These are phyloP conservation scores for Fulvia fulva DNA, from an alignment of 2,329 filamentous ascomycete genomes.

Conservation along the genomic window DNA sequence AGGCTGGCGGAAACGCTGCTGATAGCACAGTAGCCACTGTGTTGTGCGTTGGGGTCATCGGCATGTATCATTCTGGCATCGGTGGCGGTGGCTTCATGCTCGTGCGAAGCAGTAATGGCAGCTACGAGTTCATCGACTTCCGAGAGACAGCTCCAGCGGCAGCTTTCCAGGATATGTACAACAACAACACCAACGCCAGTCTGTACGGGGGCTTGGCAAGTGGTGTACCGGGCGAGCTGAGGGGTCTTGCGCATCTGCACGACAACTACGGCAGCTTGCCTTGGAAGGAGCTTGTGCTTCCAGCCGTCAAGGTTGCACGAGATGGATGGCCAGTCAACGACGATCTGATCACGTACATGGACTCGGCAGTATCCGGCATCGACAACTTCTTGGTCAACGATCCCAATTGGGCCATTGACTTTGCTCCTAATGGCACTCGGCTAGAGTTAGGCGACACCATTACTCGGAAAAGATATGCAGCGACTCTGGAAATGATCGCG, in stretches of 20 bases:
- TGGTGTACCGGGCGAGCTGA: slow-evolving; percentile 69
- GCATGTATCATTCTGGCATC: slow-evolving; percentile 60
- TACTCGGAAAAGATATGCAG: slow-evolving; percentile 73
- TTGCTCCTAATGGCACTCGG: slow-evolving; percentile 75
- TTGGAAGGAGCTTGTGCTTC: slow-evolving; percentile 63
- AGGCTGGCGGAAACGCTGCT: slow-evolving; percentile 49
- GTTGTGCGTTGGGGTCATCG: slow-evolving; percentile 47
- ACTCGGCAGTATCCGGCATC: slow-evolving; percentile 44
- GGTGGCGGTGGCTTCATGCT: slow-evolving; percentile 77
- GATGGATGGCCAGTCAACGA: slow-evolving; percentile 69
- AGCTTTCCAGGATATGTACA: slow-evolving; percentile 80
- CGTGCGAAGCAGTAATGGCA: slow-evolving; percentile 55
- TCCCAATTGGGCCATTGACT: slow-evolving; percentile 78
- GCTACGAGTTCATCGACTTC: slow-evolving; percentile 85
- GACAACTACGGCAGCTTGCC: slow-evolving; percentile 58
- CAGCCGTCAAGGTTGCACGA: slow-evolving; percentile 69
- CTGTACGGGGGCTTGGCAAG: slow-evolving; percentile 47
- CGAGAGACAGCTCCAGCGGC: slow-evolving; percentile 81
- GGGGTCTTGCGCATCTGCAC: slow-evolving; percentile 76
- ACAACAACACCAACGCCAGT: slow-evolving; percentile 63
- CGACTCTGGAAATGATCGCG: slow-evolving; percentile 75
- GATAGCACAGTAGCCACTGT: slow-evolving; percentile 48
- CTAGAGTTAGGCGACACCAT: slow-evolving; percentile 72
- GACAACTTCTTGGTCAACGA: slow-evolving; percentile 70
- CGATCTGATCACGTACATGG: slow-evolving; percentile 74